phyloP scores from a whole-genome alignment of 352 stramenopile species.

The Phytophthora capsici region DNA sequence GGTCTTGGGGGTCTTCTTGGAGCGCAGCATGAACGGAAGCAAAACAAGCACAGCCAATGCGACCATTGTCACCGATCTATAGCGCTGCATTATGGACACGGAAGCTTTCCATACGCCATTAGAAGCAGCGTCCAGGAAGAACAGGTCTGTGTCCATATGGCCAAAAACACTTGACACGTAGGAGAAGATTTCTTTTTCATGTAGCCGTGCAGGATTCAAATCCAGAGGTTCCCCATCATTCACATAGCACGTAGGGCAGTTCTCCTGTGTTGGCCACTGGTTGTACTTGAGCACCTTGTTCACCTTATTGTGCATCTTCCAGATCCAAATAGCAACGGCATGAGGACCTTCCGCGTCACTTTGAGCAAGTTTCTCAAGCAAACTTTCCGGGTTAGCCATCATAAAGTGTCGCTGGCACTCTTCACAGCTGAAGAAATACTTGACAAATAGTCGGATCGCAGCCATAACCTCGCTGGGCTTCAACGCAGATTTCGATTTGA shows the following conservation, averaged over 20 bases:
- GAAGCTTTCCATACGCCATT: constrained; percentile 45
- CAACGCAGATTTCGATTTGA: constrained; percentile 36
- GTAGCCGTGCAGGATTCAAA: constrained; percentile 52
- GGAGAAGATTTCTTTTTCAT: constrained; percentile 52
- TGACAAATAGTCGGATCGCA: constrained; percentile 72
- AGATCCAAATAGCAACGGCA: constrained; percentile 75
- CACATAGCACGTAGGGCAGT: constrained; percentile 61
- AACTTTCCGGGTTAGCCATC: constrained; percentile 60
- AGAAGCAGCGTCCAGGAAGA: constrained; percentile 50
- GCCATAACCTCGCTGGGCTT: constrained; percentile 64
- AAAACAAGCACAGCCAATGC: constrained; percentile 31
- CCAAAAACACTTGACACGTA: constrained; percentile 63
- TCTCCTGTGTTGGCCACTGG: constrained; percentile 58
- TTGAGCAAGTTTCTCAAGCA: constrained; percentile 53
- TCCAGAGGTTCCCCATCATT: constrained; percentile 50
- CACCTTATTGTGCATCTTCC: constrained; percentile 87
- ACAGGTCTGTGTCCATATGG: constrained; percentile 54
- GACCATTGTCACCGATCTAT: constrained; percentile 40
- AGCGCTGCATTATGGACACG: constrained; percentile 47
- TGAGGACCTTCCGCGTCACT: constrained; percentile 47
- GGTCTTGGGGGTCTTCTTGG: constrained; percentile 31
- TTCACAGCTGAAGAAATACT: constrained; percentile 84
- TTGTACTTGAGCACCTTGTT: constrained; percentile 78
- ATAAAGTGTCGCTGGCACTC: constrained; percentile 79
- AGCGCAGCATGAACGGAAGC: constrained; percentile 31